Evolutionary conservation across 1,139 yeast genomes (phyloP), one percentile per base, ranked within the genome.

Genomic region (Candida sp.): DNA sequence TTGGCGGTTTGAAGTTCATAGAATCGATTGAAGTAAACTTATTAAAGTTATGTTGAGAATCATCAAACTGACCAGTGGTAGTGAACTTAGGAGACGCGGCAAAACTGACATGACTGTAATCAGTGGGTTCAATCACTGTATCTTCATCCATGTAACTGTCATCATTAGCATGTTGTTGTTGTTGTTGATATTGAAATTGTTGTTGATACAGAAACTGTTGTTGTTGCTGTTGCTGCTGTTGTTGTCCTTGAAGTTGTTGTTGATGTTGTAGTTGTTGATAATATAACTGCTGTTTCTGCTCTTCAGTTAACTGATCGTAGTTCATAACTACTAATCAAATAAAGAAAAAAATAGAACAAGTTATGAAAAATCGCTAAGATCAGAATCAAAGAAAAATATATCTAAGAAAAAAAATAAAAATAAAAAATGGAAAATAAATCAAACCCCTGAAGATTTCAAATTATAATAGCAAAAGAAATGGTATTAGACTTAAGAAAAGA

Each of bases 121-220:
- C 55, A 7, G 60, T 58, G 4, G 50, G 49, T 36, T 56, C 63
- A 44, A 58, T 32, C 25, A 53, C 44, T 33, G 63, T 57, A 48
- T 71, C 77, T 43, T 70, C 75, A 32, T 72, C 77, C 77, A 72
- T 72, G 50, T 57, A 68, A 48, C 72, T 65, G 38, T 61, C 70
- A 38, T 70, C 69, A 33, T 52, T 45, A 19, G 43, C 43, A 21
- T 37, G 38, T 15, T 43, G 47, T 30, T 25, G 29, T 30, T 45
- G 47, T 29, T 40, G 42, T 11, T 45, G 45, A 35, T 45, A 49
- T 22, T 47, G 51, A 25, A 34, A 43, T 12, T 33, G 29, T 23
- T 35, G 47, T 35, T 45, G 46, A 27, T 45, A 52, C n/a, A 44
- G 51, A 30, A 38, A 42, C 21, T 47, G 50, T 29, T 48, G 56